These are phyloP conservation scores for Butyriboletus appendiculatus DNA, from an alignment of 1,284 basidiomycete genomes.

Conservation along the genomic window DNA sequence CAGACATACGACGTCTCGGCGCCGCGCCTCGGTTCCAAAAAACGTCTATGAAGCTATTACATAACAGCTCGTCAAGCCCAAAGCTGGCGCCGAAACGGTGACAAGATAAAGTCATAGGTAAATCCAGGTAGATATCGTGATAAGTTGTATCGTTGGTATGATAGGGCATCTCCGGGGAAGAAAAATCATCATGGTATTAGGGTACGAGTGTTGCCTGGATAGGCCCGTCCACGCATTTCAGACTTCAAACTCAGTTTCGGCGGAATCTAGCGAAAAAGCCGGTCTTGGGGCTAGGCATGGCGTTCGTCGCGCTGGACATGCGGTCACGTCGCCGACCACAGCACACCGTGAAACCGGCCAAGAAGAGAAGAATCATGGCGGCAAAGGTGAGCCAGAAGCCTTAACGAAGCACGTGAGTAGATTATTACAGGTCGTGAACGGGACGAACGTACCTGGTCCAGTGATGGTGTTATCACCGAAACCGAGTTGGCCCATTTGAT, in stretches of 20 bases:
- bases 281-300: slow-evolving; percentile 30
- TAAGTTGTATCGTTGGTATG: slow-evolving; percentile 12
- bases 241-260: slow-evolving; percentile 14
- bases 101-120: slow-evolving; percentile 3
- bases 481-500: slow-evolving; percentile 52
- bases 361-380: slow-evolving; percentile 59
- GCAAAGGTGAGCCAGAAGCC: slow-evolving; percentile 77
- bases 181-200: neutral
- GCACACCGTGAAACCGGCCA: slow-evolving; percentile 69
- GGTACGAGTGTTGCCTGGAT: neutral
- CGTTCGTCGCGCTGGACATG: slow-evolving; percentile 39
- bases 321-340: slow-evolving; percentile 60
- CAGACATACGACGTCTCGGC: neutral
- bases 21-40: neutral
- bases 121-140: slow-evolving; percentile 11
- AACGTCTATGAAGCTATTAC: neutral
- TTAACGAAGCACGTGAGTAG: slow-evolving; percentile 23
- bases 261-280: slow-evolving; percentile 26
- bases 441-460: slow-evolving; percentile 52
- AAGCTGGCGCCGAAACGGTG: neutral
- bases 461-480: slow-evolving; percentile 47
- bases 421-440: neutral
- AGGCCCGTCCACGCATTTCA: too few species aligned
- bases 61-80: neutral
- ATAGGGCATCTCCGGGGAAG: neutral